Evolutionary conservation across 371 early-diverging fungal species (phyloP).

Genomic region (Fennellomyces sp.): DNA sequence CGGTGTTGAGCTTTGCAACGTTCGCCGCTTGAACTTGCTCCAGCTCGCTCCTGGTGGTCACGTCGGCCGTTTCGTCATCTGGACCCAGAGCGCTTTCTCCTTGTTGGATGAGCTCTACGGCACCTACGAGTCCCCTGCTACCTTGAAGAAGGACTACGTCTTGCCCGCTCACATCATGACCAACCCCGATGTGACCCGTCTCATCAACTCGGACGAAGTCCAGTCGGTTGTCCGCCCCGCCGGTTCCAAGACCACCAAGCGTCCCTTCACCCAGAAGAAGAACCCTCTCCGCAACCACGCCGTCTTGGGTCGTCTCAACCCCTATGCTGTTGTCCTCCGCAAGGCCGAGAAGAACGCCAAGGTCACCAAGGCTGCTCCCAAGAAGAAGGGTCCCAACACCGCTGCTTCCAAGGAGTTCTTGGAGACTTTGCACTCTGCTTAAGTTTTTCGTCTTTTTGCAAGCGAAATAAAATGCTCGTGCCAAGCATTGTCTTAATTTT

Average conservation of each 20-base stretch:
- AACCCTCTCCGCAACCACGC: slow-evolving; percentile 96
- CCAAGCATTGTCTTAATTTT: background rate
- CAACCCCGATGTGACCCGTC: slow-evolving; percentile 95
- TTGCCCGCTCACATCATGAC: slow-evolving; percentile 90
- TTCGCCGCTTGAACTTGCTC: slow-evolving; percentile 95
- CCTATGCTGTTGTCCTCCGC: slow-evolving; percentile 90
- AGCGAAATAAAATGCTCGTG: background rate
- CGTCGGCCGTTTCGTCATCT: slow-evolving; percentile 99
- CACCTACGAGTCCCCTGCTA: slow-evolving; percentile 78
- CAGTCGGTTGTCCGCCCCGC: slow-evolving; percentile 94
- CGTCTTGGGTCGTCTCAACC: slow-evolving; percentile 95
- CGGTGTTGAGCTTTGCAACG: slow-evolving; percentile 97
- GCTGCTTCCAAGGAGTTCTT: slow-evolving; percentile 67
- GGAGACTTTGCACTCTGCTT: slow-evolving; percentile 65
- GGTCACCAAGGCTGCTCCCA: slow-evolving; percentile 61
- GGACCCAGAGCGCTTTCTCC: slow-evolving; percentile 98
- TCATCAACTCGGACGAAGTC: slow-evolving; percentile 98
- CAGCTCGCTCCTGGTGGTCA: slow-evolving; percentile 99
- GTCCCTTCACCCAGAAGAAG: slow-evolving; percentile 95
- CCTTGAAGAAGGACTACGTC: slow-evolving; percentile 94
- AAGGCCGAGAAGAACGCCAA: slow-evolving; percentile 78
- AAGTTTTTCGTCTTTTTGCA: slow-evolving; percentile 20
- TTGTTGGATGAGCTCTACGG: slow-evolving; percentile 96
- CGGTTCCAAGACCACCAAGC: slow-evolving; percentile 79
- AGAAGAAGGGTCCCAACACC: slow-evolving; percentile 31